A percentile compares a stretch with the other conserved stretches of the same genome.
phyloP scores from a whole-genome alignment of 768 basidiomycete species.

The Dacryopinax spathularia region DNA sequence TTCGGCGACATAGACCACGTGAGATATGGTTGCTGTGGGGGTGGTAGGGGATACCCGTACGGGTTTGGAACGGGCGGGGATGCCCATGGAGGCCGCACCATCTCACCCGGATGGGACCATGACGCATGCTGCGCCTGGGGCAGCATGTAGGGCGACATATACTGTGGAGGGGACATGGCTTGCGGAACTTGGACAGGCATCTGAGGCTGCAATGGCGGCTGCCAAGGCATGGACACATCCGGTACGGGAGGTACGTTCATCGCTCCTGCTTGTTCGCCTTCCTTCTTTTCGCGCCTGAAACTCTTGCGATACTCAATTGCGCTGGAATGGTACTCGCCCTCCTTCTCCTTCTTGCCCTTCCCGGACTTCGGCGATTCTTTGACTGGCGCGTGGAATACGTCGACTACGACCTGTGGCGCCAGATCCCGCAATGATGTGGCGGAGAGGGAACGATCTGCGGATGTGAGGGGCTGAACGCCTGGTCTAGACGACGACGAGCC shows the following conservation, averaged over 20 bases:
- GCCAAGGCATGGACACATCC: background rate
- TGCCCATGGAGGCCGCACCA: background rate
- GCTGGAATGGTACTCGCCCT: background rate
- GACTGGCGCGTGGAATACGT: background rate
- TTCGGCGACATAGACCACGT: background rate
- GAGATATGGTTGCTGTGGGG: background rate
- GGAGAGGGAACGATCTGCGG: background rate
- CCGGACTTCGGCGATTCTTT: background rate
- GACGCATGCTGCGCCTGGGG: background rate
- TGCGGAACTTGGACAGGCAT: background rate
- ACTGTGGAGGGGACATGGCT: background rate
- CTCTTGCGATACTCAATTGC: background rate
- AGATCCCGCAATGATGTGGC: background rate
- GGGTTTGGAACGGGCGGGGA: background rate
- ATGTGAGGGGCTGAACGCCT: background rate
- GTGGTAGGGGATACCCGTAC: background rate
- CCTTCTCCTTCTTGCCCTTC: background rate
- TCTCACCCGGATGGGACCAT: background rate
- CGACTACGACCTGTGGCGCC: background rate
- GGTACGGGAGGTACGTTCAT: background rate
- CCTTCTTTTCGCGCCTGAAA: background rate
- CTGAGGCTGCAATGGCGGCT: background rate
- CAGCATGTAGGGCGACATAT: background rate
- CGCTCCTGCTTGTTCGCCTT: background rate
- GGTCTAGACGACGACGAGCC: background rate